Evolutionary conservation across 139 green algal species (phyloP).

Genomic region (Chlamydomonas schloesseri): DNA sequence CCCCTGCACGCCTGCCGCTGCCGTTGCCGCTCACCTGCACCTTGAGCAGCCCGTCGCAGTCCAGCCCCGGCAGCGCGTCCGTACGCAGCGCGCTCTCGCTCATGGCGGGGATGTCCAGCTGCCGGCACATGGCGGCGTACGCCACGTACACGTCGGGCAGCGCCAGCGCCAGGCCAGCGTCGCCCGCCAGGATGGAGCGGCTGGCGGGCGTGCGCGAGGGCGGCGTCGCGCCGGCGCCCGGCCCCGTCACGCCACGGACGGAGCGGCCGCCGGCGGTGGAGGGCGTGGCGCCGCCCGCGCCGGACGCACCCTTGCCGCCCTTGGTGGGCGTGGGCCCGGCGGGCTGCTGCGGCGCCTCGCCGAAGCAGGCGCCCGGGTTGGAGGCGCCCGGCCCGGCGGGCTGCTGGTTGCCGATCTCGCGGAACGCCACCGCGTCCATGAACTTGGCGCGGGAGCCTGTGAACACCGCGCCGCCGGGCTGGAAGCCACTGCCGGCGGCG

Average conservation of each 20-base stretch:
- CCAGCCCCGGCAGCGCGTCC: constrained; percentile 15
- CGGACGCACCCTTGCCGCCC: background rate
- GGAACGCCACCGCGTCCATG: constrained; percentile 23
- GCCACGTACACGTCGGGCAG: constrained; percentile 17
- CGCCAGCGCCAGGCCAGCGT: constrained; percentile 8
- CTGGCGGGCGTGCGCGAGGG: constrained; percentile 31
- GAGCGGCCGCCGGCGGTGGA: background rate
- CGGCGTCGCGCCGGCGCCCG: background rate
- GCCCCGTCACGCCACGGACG: constrained; percentile 14
- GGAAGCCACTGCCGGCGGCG: background rate
- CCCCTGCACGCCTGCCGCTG: background rate
- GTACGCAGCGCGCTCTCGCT: constrained; percentile 16
- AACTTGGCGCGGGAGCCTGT: constrained; percentile 39
- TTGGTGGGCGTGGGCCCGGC: constrained; percentile 23
- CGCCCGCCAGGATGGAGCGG: constrained; percentile 15
- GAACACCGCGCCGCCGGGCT: constrained; percentile 14
- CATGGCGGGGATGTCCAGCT: constrained; percentile 43
- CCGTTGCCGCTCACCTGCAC: background rate
- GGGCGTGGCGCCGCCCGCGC: background rate
- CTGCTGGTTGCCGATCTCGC: constrained; percentile 34
- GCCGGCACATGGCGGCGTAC: constrained; percentile 16
- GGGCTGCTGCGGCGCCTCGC: background rate
- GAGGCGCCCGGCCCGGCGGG: too few relatives aligned
- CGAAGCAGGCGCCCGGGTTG: constrained; percentile 35
- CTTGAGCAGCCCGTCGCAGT: constrained; percentile 1